Evolutionary conservation across 116 monocot species (phyloP), one percentile per base, ranked within the genome.

Genomic region (Zostera marina): DNA sequence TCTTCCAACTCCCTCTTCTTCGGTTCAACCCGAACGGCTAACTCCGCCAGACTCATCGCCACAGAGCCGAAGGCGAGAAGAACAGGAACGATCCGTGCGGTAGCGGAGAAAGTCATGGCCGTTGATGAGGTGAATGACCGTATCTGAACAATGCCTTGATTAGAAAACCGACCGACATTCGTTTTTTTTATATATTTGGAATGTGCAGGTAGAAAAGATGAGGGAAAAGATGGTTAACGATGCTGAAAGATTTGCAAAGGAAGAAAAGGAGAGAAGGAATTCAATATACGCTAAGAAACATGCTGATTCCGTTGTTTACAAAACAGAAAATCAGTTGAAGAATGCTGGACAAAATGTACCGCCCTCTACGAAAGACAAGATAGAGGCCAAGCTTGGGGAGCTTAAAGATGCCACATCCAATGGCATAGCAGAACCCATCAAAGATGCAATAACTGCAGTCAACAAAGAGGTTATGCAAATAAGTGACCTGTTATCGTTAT

Each of bases 381-480:
- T 89, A 5, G 96, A 96, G 62, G 68, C 70, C 5, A 96, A 85
- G 52, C 78, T 96, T 42, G 60, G 55, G 42, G 85, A 85, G 68
- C 85, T 96, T 21, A 96, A 85, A 56, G 82, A 88, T 6, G 82
- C 82, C 54, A 74, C 85, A 15, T 47, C 74, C 2, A 58, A 72
- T 22, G 96, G 76, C 11, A 62, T 73, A 0, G 85, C 85, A 2
- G 78, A 96, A 58, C 59, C 55, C 59, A 96, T 89, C 47, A 96
- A 89, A 63, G 89, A 88, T 39, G 70, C 96, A 24, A 96, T 88
- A 77, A 59, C 96, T 9, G 84, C 89, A 3, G 66, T 96, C n/a
- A 96, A 96, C 70, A 79, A 96, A 70, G 96, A 96, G 65, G 85
- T 96, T 40, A 89, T 96, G 94, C 88, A 94, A 66, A 61, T 94